phyloP scores from a whole-genome alignment of 805 yeast genomes.

The Brettanomyces bruxellensis region DNA sequence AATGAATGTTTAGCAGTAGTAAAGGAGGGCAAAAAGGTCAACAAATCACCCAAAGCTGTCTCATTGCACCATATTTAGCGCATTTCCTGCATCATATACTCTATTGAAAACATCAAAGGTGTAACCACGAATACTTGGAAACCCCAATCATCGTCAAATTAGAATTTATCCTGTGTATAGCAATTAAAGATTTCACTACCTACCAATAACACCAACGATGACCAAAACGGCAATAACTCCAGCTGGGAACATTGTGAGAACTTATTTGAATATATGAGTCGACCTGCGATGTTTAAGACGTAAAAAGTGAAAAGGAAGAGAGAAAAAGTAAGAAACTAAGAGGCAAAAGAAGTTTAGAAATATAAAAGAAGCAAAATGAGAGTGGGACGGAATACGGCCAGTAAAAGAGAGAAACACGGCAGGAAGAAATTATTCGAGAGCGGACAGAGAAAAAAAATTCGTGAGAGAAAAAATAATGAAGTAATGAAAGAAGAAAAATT shows the following conservation, averaged over 20 bases:
- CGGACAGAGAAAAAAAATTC: background rate
- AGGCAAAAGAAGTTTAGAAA: background rate
- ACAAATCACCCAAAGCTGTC: too few species aligned
- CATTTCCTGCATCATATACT: too few species aligned
- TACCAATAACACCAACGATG: conserved; percentile 39
- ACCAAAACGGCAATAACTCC: conserved; percentile 58
- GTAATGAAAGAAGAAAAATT: background rate
- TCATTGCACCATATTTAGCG: too few species aligned
- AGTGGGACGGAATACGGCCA: background rate
- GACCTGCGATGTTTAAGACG: background rate
- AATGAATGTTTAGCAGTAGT: too few species aligned
- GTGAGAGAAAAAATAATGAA: background rate
- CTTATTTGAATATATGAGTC: background rate
- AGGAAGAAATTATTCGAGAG: background rate
- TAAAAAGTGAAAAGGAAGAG: too few species aligned
- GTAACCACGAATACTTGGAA: too few species aligned
- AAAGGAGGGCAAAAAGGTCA: too few species aligned
- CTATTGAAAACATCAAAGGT: too few species aligned
- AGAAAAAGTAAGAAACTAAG: background rate
- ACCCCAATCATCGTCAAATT: too few species aligned
- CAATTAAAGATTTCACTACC: conserved; percentile 4
- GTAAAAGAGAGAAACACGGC: too few species aligned
- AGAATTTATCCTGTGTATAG: too few species aligned
- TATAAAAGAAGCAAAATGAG: background rate
- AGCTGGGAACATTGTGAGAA: conserved; percentile 45